Percentiles rank a stretch among this genome's conserved stretches.
Evolutionary conservation across 148 eudicot genomes (phyloP).

Genomic region (Chenopodium quinoa): DNA sequence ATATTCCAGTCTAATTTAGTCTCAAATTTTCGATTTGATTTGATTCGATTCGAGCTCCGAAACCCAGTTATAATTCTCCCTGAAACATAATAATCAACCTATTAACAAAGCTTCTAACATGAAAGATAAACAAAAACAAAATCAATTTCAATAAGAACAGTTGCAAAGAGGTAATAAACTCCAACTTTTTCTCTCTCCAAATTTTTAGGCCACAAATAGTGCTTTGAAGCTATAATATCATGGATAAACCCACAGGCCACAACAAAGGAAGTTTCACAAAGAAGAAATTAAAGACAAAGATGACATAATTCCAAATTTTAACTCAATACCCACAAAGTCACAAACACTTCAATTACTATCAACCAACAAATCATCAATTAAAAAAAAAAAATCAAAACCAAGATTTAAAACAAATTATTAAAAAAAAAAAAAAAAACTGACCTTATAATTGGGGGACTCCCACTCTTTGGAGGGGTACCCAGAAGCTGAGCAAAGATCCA

Average conservation of each 20-base stretch:
- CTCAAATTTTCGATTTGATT: background rate
- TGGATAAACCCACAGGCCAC: constrained; percentile 26
- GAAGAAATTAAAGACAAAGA: constrained; percentile 18
- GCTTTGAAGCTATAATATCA: constrained; percentile 27
- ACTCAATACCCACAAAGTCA: constrained; percentile 29
- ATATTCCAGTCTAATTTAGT: constrained; percentile 8
- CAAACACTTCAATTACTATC: constrained; percentile 17
- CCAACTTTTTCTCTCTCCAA: constrained; percentile 18
- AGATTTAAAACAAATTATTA: background rate
- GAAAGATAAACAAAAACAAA: constrained; percentile 15
- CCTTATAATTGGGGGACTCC: constrained; percentile 29
- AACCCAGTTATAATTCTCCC: constrained; percentile 23
- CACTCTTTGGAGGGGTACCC: constrained; percentile 13
- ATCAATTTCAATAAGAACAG: constrained; percentile 10
- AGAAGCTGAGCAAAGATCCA: constrained; percentile 22
- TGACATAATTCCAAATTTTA: constrained; percentile 12
- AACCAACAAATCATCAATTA: constrained; percentile 21
- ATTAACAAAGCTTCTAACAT: constrained; percentile 4
- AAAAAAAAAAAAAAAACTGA: constrained; percentile 4
- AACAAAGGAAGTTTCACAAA: constrained; percentile 19
- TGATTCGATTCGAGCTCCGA: constrained; percentile 6
- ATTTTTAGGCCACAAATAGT: constrained; percentile 21
- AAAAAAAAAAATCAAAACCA: background rate
- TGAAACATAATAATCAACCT: constrained; percentile 26
- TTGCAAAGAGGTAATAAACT: constrained; percentile 15